These are phyloP conservation scores for Talaromyces sp. DNA, from an alignment of 2,329 filamentous ascomycete species.

Conservation along the genomic window DNA sequence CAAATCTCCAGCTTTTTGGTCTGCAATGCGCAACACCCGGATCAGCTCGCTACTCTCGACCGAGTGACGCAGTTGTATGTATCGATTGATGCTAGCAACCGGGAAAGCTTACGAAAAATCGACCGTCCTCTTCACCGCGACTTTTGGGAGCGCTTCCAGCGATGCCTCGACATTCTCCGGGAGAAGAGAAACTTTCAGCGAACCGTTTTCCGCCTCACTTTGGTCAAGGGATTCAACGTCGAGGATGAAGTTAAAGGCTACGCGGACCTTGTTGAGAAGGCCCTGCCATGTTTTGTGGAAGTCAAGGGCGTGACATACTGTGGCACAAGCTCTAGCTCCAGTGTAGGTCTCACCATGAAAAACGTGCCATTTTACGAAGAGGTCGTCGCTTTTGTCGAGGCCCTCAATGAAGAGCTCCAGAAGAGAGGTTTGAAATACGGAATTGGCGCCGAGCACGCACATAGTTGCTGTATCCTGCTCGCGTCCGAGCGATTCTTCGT, in stretches of 20 bases:
- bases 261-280: conserved; percentile 78
- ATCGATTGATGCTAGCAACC: conserved; percentile 89
- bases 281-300: conserved; percentile 86
- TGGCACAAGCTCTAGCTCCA: conserved; percentile 77
- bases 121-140: conserved; percentile 89
- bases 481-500: conserved; percentile 74
- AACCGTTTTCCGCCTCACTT: conserved; percentile 88
- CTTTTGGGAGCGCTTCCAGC: conserved; percentile 94
- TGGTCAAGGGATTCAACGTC: conserved; percentile 97
- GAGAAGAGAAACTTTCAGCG: conserved; percentile 78
- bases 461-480: conserved; percentile 86
- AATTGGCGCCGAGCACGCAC: conserved; percentile 89
- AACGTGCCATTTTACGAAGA: conserved; percentile 97
- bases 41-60: conserved; percentile 73
- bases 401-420: conserved; percentile 63
- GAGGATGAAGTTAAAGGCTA: conserved; percentile 90
- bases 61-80: conserved; percentile 95
- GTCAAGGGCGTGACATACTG: conserved; percentile 97
- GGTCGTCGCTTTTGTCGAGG: conserved; percentile 73
- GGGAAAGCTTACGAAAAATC: conserved; percentile 78
- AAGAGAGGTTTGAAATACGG: conserved; percentile 73
- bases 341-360: conserved; percentile 87
- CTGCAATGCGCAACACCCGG: conserved; percentile 94
- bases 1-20: conserved; percentile 92
- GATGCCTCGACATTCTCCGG: conserved; percentile 82